These are phyloP conservation scores for Neonectria ditissima DNA, from an alignment of 2,329 filamentous ascomycete genomes.

Conservation along the genomic window DNA sequence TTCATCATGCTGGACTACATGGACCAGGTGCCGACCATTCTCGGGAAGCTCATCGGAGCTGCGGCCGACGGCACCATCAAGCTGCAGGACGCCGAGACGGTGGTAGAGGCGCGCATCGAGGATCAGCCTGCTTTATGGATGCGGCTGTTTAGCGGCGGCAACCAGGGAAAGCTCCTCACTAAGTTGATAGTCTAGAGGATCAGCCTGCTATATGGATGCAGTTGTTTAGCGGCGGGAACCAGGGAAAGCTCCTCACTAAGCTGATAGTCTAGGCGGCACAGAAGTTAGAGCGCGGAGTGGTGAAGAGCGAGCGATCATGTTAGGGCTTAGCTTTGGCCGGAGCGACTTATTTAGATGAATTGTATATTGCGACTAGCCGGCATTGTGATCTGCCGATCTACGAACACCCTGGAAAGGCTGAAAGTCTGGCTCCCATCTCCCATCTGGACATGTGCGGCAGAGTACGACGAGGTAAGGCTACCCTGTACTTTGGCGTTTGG, in stretches of 20 bases:
- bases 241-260: conserved; percentile 47
- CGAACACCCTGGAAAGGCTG: too few species aligned
- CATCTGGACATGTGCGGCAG: too few species aligned
- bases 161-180: conserved; percentile 46
- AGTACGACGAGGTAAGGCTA: too few species aligned
- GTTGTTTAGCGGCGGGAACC: conserved; percentile 44
- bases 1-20: conserved; percentile 48
- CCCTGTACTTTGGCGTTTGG: too few species aligned
- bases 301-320: too few species aligned
- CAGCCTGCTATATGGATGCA: conserved; percentile 45
- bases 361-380: too few species aligned
- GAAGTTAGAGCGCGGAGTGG: conserved; percentile 20
- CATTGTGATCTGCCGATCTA: too few species aligned
- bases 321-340: too few species aligned
- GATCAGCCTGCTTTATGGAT: conserved; percentile 45
- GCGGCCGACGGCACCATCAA: conserved; percentile 44
- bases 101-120: conserved; percentile 44
- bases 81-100: conserved; percentile 40
- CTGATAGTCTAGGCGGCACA: conserved; percentile 40
- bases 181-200: conserved; percentile 44
- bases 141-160: conserved; percentile 42
- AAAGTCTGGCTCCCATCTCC: too few species aligned
- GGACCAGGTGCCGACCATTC: conserved; percentile 44
- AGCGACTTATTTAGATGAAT: too few species aligned
- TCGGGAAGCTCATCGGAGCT: conserved; percentile 44